These are phyloP conservation scores for Zygotorulaspora florentina DNA, from an alignment of 805 yeast species.

Conservation along the genomic window DNA sequence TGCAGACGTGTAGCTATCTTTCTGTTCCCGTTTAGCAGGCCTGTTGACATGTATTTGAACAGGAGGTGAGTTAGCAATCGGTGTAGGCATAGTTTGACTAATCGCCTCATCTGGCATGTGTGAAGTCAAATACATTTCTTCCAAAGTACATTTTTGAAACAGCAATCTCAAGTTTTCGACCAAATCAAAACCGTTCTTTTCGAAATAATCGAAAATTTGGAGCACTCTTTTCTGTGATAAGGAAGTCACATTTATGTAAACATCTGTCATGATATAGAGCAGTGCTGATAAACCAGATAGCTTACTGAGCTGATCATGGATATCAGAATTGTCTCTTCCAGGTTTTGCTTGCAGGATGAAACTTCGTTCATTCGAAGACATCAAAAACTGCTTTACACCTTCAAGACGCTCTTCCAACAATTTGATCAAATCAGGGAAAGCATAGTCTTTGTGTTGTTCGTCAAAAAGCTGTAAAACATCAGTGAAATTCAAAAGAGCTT, in stretches of 20 bases:
- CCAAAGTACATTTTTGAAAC: slow-evolving; percentile 50
- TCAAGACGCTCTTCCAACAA: slow-evolving; percentile 34
- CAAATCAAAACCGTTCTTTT: slow-evolving; percentile 38
- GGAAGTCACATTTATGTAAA: slow-evolving; percentile 50
- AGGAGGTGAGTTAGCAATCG: slow-evolving; percentile 40
- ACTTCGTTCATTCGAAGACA: slow-evolving; percentile 21
- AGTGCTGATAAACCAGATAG: slow-evolving; percentile 40
- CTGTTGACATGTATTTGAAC: slow-evolving; percentile 42
- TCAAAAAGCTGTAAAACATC: slow-evolving; percentile 55
- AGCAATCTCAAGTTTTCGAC: slow-evolving; percentile 43
- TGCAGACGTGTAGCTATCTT: slow-evolving; percentile 47
- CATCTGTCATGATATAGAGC: slow-evolving; percentile 50
- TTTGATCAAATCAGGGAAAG: slow-evolving; percentile 35
- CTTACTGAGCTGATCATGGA: slow-evolving; percentile 20
- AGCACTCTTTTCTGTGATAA: slow-evolving; percentile 43
- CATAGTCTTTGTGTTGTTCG: slow-evolving; percentile 51
- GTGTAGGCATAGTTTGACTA: slow-evolving; percentile 36
- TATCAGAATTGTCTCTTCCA: slow-evolving; percentile 10
- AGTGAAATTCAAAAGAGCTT: slow-evolving; percentile 48
- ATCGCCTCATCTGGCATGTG: slow-evolving; percentile 46
- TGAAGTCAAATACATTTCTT: slow-evolving; percentile 52
- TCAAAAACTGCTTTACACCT: slow-evolving; percentile 27
- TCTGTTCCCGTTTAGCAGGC: slow-evolving; percentile 36
- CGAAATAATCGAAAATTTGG: slow-evolving; percentile 27
- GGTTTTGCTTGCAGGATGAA: slow-evolving; percentile 25